Evolutionary conservation across 768 basidiomycete species (phyloP).

Genomic region (Tylopilus felleus): DNA sequence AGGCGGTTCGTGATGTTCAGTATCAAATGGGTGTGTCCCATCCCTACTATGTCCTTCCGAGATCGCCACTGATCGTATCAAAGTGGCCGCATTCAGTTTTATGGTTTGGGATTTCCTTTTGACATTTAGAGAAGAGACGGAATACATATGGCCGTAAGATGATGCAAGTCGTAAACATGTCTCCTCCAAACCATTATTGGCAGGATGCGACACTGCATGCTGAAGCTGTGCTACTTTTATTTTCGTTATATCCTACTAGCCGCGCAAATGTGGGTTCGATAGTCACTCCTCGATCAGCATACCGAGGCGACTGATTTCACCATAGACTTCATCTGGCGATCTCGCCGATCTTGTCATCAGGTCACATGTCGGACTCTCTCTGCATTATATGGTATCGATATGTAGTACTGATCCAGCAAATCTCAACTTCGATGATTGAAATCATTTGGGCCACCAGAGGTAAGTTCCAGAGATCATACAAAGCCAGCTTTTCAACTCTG

Average conservation of each 20-base stretch:
- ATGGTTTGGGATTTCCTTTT: slow-evolving; percentile 28
- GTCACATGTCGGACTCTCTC: slow-evolving; percentile 2
- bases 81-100: slow-evolving; percentile 27
- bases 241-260: slow-evolving; percentile 15
- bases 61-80: not conserved
- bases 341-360: slow-evolving; percentile 11
- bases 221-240: slow-evolving; percentile 20
- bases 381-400: slow-evolving; percentile 15
- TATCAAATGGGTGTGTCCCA: slow-evolving; percentile 10
- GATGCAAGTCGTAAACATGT: too few relatives aligned
- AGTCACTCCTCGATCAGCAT: not conserved
- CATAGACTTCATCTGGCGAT: slow-evolving; percentile 10
- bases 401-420: not conserved
- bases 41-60: not conserved
- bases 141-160: slow-evolving; percentile 31
- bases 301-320: not conserved
- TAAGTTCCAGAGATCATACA: slow-evolving; percentile 6
- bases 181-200: not conserved
- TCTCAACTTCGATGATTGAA: slow-evolving; percentile 20
- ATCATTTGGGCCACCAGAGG: slow-evolving; percentile 24
- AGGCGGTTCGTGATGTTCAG: slow-evolving; percentile 3
- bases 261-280: slow-evolving; percentile 7
- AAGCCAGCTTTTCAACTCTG: not conserved
- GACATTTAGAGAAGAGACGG: slow-evolving; percentile 24
- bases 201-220: slow-evolving; percentile 10